Evolutionary conservation across 768 basidiomycete species (phyloP), one percentile per base, ranked within the genome.

Genomic region (Astraeus odoratus): DNA sequence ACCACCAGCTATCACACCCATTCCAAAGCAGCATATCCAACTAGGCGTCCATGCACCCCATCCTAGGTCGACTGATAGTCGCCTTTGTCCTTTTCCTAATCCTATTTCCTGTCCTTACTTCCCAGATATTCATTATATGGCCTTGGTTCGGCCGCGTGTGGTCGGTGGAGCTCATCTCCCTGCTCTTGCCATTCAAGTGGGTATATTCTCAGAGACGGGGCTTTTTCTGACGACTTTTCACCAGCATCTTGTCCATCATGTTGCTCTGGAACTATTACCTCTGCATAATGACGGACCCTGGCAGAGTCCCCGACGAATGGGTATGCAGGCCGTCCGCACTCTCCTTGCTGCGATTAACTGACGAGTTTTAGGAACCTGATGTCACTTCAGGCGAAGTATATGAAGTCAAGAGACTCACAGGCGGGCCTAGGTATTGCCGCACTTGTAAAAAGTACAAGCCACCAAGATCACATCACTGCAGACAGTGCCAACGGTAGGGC

Each of bases 161-260:
- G 50, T 82, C 88, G 12, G 66, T 87, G 33, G 81, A 92, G 56
- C 78, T 95, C 36, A 49, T 95, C 30, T 67, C 63, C 18, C 73
- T 94, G n/a, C 73, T 96, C 18, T 51, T 80, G 2, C 95, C 95
- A 8, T 95, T 95, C 85, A 94, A 95, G 92, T 93, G 59, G 60
- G 85, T 12, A 3, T 10, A 19, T 12, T 25, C 3, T 40, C 27
- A 24, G 9, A 19, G 8, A 18, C 13, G 23, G 34, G 18, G 5
- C 10, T 22, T 29, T 41, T 24, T 8, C 9, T 22, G 36, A 23
- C 10, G 30, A 8, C 43, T 55, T 27, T 36, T 27, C 46, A 33
- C 50, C 53, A 97, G 94, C 57, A 38, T 78, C 18, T 67, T 95
- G 9, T 83, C 95, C 16, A 74, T 71, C 26, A 70, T 94, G 67